Base-by-base conservation (phyloP, 306 rosid species). In the Quercus gilva region DNA sequence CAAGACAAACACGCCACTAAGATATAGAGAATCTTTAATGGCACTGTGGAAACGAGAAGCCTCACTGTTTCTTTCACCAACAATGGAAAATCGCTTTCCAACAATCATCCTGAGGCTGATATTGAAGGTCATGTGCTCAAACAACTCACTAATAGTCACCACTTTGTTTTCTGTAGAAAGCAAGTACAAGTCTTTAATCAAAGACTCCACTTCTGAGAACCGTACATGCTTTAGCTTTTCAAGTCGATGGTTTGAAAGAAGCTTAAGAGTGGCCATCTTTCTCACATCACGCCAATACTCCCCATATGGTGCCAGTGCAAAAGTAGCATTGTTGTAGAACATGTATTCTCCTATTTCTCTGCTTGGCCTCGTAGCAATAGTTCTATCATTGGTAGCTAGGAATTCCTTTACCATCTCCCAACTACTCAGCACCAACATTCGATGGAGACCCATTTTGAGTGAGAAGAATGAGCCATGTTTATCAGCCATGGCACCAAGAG, bases 101-200 rank as follows among this genome's bases (percentile, higher is more conserved):
- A 77, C 89, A 10, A 91, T 83, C 82, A 86, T 77, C 80, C 78
- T 83, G 35, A 79, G 75, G 55, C 67, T 85, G 26, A 88, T 69
- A 8, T 82, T 86, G 61, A 89, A 91, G 2, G 94, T 91, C 85
- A 85, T 21, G 64, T 86, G 81, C 74, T 88, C 93, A 25, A 91
- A 10, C 37, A 78, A 37, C 6, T 83, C 74, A 25, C 87, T 83
- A 28, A 91, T 26, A 28, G 81, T 78, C 37, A 87, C 88, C 4
- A 26, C 15, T 19, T 41, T 17, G 17, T 76, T 67, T 15, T 28
- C 80, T 2, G 15, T 52, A 19, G 19, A 35, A 4, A 65, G 78
- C 12, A 60, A 64, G 82, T 33, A 78, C 79, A 91, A 2, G 1
- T 29, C 52, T 43, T 78, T 69, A 17, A 31, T 9, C 76, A 91